Base-by-base conservation (phyloP, 2,329 filamentous ascomycete genomes). In the Aspergillus vadensis region DNA sequence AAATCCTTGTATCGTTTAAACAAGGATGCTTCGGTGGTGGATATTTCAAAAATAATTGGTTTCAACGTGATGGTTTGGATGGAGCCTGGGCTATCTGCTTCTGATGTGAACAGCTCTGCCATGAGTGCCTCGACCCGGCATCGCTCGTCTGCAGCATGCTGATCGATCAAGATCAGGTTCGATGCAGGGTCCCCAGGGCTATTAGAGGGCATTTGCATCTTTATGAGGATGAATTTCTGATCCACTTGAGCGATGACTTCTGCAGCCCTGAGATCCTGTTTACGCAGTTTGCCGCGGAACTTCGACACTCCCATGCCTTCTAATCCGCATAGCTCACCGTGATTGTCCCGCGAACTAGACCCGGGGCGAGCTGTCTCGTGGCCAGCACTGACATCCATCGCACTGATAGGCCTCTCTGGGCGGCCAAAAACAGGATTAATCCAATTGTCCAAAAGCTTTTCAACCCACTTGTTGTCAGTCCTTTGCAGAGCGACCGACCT, bases 61-160 rank as follows among this genome's bases (percentile, higher is more conserved):
- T 67, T 66, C 15, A 74, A 58, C 14, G 66, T 57, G 17, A 68
- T 48, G 72, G 74, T 62, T 65, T 73, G 27, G 2, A 72, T 65
- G 51, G 10, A 43, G 10, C 50, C 52, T 43, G 51, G 48, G 3
- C 25, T 32, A 30, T 48, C 52, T 7, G 44, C 52, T 8, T 55
- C 50, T 12, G 48, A 10, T 15, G 61, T 41, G 59, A 63, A 86
- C 32, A 90, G 76, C 2, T 86, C 81, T 23, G 71, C 63, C 72
- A 96, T 86, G 1, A 99, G 81, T 0, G 75, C 72, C 72, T 99
- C 95, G 1, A 98, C 84, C 1, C 88, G 87, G 63, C 90, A 87
- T 49, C 95, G 85, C 78, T 99, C 95, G 72, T 97, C 94, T 3
- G 93, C 95, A 0, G 95, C 95, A 72, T 99, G 95, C 70, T 99